These are phyloP conservation scores for Metschnikowia amazonensis DNA, from an alignment of 805 yeast species.

Conservation along the genomic window DNA sequence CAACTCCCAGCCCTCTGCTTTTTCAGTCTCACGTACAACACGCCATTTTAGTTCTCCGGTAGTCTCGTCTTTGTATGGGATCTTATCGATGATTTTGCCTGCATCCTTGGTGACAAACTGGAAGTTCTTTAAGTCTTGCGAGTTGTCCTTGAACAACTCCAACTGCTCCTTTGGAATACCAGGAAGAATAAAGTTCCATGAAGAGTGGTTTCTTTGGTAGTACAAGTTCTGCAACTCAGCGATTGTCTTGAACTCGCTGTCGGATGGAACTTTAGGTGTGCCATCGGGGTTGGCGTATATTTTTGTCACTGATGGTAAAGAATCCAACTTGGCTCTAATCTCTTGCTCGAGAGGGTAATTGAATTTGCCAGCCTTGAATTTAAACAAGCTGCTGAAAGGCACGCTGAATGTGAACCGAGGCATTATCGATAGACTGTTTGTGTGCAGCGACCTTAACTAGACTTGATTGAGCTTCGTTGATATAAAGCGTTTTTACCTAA, in stretches of 20 bases:
- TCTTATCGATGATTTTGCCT: conserved; percentile 70
- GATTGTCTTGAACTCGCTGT: conserved; percentile 65
- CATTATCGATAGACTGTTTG: conserved; percentile 21
- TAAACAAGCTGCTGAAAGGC: conserved; percentile 38
- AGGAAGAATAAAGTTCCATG: conserved; percentile 43
- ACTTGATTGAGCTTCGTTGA: conserved; percentile 5
- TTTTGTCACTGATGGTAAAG: conserved; percentile 60
- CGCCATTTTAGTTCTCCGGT: conserved; percentile 80
- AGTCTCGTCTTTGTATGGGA: conserved; percentile 75
- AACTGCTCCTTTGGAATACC: conserved; percentile 53
- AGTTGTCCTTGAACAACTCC: conserved; percentile 56
- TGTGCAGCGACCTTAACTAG: conserved; percentile 3
- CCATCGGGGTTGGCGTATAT: conserved; percentile 76
- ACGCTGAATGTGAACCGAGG: conserved; percentile 39
- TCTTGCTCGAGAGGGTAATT: conserved; percentile 54
- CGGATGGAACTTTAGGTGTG: conserved; percentile 63
- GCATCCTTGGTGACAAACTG: conserved; percentile 47
- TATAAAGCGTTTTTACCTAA: conserved; percentile 8
- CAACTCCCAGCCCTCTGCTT: conserved; percentile 81
- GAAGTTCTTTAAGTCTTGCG: conserved; percentile 55
- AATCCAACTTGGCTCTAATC: conserved; percentile 57
- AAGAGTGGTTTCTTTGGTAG: conserved; percentile 52
- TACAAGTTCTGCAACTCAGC: conserved; percentile 66
- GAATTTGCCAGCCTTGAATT: conserved; percentile 35
- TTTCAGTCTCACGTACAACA: conserved; percentile 65